Conservation (phyloP, 1,284 basidiomycete genomes). For the Paramarasmius palmivorus region DNA sequence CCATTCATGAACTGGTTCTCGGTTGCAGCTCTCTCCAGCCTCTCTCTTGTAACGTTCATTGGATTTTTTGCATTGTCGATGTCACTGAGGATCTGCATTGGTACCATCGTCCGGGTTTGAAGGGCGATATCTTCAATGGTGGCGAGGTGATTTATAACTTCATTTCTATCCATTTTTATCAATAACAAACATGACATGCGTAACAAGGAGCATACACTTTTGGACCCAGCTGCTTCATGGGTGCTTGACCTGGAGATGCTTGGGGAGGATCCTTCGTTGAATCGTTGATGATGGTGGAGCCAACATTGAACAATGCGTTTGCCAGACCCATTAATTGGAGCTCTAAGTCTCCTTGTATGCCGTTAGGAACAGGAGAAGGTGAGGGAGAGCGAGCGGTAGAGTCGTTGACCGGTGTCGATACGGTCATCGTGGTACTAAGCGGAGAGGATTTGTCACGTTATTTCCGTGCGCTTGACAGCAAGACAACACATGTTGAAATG, state of each 20-base stretch:
- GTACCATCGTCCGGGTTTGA: conserved; percentile 61
- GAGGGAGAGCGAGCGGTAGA: conserved; percentile 59
- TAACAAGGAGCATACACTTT: conserved; percentile 49
- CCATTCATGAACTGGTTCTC: conserved; percentile 90
- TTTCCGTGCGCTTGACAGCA: too few relatives aligned
- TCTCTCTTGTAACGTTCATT: conserved; percentile 74
- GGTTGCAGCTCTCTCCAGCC: conserved; percentile 75
- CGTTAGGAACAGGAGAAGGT: conserved; percentile 67
- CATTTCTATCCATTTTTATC: conserved; percentile 47
- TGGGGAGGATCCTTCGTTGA: conserved; percentile 68
- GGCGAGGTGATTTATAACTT: conserved; percentile 64
- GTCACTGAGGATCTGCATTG: conserved; percentile 69
- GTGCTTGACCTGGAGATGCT: conserved; percentile 35
- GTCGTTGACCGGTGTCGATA: conserved; percentile 32
- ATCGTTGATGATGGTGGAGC: conserved; percentile 77
- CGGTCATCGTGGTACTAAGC: conserved; percentile 1
- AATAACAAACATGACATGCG: neutral
- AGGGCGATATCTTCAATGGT: conserved; percentile 67
- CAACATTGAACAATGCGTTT: conserved; percentile 74
- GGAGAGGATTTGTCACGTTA: too few relatives aligned
- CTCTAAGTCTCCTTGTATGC: conserved; percentile 71
- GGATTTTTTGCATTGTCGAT: conserved; percentile 80
- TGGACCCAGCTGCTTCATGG: conserved; percentile 66
- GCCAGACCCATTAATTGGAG: conserved; percentile 73
- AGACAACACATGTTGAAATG: too few relatives aligned